Conservation (phyloP, 1,139 yeast genomes). For the Ogataea hybrid region DNA sequence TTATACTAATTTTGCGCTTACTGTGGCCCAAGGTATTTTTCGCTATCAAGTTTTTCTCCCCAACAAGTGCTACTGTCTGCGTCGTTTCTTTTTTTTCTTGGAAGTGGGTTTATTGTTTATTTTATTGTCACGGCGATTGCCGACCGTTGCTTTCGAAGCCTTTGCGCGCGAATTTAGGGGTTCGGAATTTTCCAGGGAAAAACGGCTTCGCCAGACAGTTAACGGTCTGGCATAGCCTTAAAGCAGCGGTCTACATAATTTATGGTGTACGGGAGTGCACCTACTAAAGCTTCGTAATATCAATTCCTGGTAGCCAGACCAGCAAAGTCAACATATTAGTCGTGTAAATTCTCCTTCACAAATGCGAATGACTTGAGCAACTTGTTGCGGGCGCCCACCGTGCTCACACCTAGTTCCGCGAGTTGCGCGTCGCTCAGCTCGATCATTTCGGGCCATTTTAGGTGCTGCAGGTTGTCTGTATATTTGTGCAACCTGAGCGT, state of each 20-base stretch:
- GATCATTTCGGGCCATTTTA: constrained; percentile 78
- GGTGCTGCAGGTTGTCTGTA: constrained; percentile 75
- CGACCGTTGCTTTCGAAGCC: constrained; percentile 1
- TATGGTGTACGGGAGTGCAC: constrained; percentile 5
- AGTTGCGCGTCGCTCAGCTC: constrained; percentile 66
- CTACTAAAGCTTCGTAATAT: not conserved
- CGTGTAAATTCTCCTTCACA: constrained; percentile 48
- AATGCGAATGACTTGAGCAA: constrained; percentile 86
- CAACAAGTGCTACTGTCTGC: not conserved
- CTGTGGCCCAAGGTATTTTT: not conserved
- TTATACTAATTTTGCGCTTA: not conserved
- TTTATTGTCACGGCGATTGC: not conserved
- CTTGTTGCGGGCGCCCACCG: constrained; percentile 93
- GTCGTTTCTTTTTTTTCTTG: not conserved
- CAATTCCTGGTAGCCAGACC: constrained; percentile 13
- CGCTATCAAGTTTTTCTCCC: constrained; percentile 1
- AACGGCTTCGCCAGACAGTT: not conserved
- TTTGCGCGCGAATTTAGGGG: not conserved
- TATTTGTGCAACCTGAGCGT: constrained; percentile 88
- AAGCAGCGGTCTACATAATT: not conserved
- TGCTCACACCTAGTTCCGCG: constrained; percentile 80
- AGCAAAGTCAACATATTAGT: constrained; percentile 12
- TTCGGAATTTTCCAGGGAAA: not conserved
- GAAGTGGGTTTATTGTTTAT: not conserved
- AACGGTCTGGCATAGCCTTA: constrained; percentile 1